Percentiles rank a stretch among this genome's conserved stretches.
Evolutionary conservation across 768 basidiomycete species (phyloP).

Genomic region (Russula earlei): DNA sequence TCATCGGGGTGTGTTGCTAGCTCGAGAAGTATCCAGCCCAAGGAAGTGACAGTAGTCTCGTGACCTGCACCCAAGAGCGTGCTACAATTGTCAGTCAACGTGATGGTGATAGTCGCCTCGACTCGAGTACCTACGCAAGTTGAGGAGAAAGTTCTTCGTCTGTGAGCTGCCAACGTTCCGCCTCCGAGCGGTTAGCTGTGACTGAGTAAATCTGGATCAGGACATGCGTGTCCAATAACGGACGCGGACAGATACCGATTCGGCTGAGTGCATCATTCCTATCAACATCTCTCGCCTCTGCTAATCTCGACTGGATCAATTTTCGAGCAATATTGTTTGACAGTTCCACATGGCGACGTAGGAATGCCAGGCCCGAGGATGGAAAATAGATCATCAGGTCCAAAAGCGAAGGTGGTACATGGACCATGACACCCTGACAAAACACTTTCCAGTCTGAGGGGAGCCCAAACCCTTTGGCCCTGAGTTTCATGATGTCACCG

Average conservation of each 20-base stretch:
- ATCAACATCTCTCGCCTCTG: background rate
- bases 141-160: constrained; percentile 10
- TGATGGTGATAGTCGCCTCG: no score
- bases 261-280: constrained; percentile 11
- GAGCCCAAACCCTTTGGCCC: constrained; percentile 16
- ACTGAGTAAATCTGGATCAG: constrained; percentile 1
- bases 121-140: constrained; percentile 4
- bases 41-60: constrained; percentile 9
- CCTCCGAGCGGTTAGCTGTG: constrained; percentile 5
- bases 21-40: constrained; percentile 15
- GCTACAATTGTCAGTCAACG: background rate
- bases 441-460: constrained; percentile 16
- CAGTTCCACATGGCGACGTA: constrained; percentile 9
- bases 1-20: constrained; percentile 8
- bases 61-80: constrained; percentile 13
- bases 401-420: constrained; percentile 4
- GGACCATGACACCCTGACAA: constrained; percentile 9
- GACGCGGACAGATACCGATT: background rate
- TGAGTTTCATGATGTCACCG: background rate
- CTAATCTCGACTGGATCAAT: constrained; percentile 1
- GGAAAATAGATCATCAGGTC: constrained; percentile 8
- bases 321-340: constrained; percentile 9
- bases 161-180: constrained; percentile 3
- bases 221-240: background rate
- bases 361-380: constrained; percentile 10